A percentile compares a stretch with the other conserved stretches of the same genome.
These are phyloP conservation scores for Cercis canadensis DNA, from an alignment of 306 rosid species.

Conservation along the genomic window DNA sequence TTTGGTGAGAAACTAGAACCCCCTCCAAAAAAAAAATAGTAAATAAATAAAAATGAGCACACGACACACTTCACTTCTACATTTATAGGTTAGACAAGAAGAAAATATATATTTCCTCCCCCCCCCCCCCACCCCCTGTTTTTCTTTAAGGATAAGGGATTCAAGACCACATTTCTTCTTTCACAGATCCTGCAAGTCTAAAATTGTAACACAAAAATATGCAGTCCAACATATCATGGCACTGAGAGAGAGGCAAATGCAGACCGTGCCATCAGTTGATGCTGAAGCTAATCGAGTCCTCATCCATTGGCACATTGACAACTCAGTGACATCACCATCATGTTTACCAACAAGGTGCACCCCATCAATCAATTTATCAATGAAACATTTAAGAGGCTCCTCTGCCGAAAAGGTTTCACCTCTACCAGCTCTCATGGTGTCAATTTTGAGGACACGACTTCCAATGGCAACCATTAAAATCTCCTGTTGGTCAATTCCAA, in stretches of 20 bases:
- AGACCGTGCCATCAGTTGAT: conserved; percentile 72
- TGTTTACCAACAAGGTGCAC: conserved; percentile 68
- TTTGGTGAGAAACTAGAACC: background rate
- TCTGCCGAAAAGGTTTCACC: conserved; percentile 59
- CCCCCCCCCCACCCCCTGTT: too few relatives aligned
- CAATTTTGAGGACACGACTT: conserved; percentile 60
- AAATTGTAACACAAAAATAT: conserved; percentile 29
- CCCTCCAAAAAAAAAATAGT: background rate
- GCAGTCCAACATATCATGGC: conserved; percentile 25
- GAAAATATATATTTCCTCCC: too few relatives aligned
- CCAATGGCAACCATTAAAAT: conserved; percentile 68
- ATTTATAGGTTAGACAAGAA: too few relatives aligned
- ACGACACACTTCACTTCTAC: too few relatives aligned
- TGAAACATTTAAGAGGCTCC: conserved; percentile 64
- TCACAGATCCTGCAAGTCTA: conserved; percentile 24
- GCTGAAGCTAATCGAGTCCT: conserved; percentile 78
- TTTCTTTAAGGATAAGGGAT: too few relatives aligned
- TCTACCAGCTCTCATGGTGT: conserved; percentile 64
- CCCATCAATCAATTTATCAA: conserved; percentile 73
- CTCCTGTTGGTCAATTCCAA: conserved; percentile 57
- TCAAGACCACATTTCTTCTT: conserved; percentile 1
- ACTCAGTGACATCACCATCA: conserved; percentile 66
- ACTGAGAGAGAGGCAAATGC: conserved; percentile 39
- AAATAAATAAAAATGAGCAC: background rate
- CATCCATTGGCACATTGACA: conserved; percentile 91